These are phyloP conservation scores for Calonectria hongkongensis DNA, from an alignment of 2,329 filamentous ascomycete species.

Conservation along the genomic window DNA sequence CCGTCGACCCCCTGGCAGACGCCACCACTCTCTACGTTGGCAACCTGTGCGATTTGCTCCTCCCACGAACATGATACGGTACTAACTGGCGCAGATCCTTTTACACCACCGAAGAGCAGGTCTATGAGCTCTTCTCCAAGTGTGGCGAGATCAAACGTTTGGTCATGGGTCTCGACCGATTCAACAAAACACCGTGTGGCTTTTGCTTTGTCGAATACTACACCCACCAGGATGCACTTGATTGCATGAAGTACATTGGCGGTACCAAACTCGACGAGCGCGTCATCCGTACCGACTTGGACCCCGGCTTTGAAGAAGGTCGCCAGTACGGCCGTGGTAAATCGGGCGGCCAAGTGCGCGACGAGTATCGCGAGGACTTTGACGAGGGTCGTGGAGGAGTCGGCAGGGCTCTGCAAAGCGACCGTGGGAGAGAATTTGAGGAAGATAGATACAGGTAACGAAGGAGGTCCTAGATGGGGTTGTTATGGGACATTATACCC, in stretches of 20 bases:
- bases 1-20: constrained; percentile 83
- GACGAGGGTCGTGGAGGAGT: constrained; percentile 95
- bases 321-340: constrained; percentile 97
- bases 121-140: constrained; percentile 96
- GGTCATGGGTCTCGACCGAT: constrained; percentile 97
- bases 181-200: constrained; percentile 97
- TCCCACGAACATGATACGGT: constrained; percentile 35
- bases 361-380: constrained; percentile 98
- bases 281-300: constrained; percentile 94
- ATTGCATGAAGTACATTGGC: constrained; percentile 99
- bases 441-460: constrained; percentile 59
- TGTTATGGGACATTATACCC: constrained; percentile 53
- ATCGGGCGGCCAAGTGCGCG: constrained; percentile 95
- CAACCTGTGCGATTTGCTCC: constrained; percentile 79
- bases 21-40: constrained; percentile 98
- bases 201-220: constrained; percentile 99
- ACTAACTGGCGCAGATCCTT: constrained; percentile 79
- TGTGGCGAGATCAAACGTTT: constrained; percentile 98
- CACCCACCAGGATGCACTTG: constrained; percentile 95
- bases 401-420: constrained; percentile 82
- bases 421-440: constrained; percentile 65
- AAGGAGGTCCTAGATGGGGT: constrained; percentile 21
- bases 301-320: constrained; percentile 96
- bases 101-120: constrained; percentile 99
- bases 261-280: constrained; percentile 98